Base-by-base conservation (phyloP, 1,284 basidiomycete genomes). In the Pterulicium gracile region DNA sequence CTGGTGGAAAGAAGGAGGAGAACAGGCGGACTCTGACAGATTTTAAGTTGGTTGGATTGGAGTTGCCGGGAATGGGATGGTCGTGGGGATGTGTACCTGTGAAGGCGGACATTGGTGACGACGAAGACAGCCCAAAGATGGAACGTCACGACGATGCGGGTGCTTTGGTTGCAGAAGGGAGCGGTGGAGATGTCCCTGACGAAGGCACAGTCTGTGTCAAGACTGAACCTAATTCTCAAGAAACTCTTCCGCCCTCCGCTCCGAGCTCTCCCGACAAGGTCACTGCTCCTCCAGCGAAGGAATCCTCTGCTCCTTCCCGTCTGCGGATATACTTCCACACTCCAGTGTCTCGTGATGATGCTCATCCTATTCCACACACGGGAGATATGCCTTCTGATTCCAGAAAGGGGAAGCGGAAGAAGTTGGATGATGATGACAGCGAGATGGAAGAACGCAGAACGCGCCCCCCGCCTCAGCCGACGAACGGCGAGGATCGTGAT, bases 41-140 rank as follows among this genome's bases (percentile, higher is more conserved):
- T 68, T 97, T 96, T 77, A 88, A 94, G 65, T 92, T 97, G 59
- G 73, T 93, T 55, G 91, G 87, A 19, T 73, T 96, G 56, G 81
- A 88, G 61, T 83, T 95, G 55, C 71, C 67, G 55, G 79, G 80
- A 53, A 64, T 88, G 49, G 66, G 63, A 56, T 89, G 86, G 86
- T 70, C 68, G 43, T 88, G 87, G 86, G 84, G 85, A 51, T 53
- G 64, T 46, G 56, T 76, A 45, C 71, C 72, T n/a, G n/a, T n/a
- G n/a, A 32, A 7, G 7, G 27, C 27, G 7, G n/a, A n/a, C n/a
- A n/a, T n/a, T n/a, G n/a, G n/a, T n/a, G n/a, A n/a, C n/a, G n/a
- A n/a, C n/a, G 46, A 52, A 15, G 15, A 15, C 15, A 10, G 12
- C 15, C 59, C 61, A 36, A n/a, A 7, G n/a, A n/a, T n/a, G n/a